Base-by-base conservation (phyloP, 2,329 filamentous ascomycete genomes). In the Tricladium varicosporioides region DNA sequence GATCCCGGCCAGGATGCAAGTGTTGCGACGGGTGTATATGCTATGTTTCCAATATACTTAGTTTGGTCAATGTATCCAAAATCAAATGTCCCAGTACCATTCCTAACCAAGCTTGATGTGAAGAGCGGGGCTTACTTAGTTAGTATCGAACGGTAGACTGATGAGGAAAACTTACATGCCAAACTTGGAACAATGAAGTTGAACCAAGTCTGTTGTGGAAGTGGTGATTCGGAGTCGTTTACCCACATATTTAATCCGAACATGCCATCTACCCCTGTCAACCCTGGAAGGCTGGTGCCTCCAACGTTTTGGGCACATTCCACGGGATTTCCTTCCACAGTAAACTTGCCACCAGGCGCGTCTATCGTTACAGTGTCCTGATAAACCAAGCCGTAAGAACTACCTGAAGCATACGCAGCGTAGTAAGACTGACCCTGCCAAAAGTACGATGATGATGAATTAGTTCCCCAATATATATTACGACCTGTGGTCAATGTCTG, bases 51-150 rank as follows among this genome's bases (percentile, higher is more conserved):
- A 1, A 73, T 79, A 74, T 80, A 81, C 66, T 79, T 78, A 58
- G 70, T 69, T 13, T 55, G 64, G 70, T 83, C 76, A 60, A 83
- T 79, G 70, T 71, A 80, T 43, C 80, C 80, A 56, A 83, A 83
- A 65, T 80, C 76, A 69, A 81, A 82, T 18, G 70, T 73, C 19
- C 79, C 76, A 7, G 73, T 60, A 2, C 66, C 63, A 58, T 75
- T 72, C 58, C 76, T 74, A 67, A 78, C 77, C 45, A 82, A 70
- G 46, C 72, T 71, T 31, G 77, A 80, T 11, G 82, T 80, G 67
- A 86, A 85, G 15, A 86, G 65, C 9, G 77, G 78, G 62, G 69
- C 57, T 63, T 19, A 5, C 18, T 14, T n/a, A 43, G 15, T 60
- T 19, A 60, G 54, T 33, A 19, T 10, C 11, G 8, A 7, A 2